phyloP scores from a whole-genome alignment of 2,329 filamentous ascomycete genomes.

The Penicillium sumatraense region DNA sequence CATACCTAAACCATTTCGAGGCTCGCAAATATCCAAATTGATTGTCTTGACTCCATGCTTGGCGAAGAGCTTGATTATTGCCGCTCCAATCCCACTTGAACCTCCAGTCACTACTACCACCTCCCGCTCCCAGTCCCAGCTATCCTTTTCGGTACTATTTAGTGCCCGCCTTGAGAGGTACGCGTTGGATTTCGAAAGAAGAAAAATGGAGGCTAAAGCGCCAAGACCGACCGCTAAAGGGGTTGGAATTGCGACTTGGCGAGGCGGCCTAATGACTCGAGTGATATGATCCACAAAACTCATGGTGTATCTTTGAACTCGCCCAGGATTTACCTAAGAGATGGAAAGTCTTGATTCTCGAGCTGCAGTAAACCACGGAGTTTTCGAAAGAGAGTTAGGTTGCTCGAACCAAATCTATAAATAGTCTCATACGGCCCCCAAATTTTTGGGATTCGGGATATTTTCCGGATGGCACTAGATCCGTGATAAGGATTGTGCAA shows the following conservation, averaged over 20 bases:
- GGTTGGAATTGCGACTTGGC: not conserved
- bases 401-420: too few relatives aligned
- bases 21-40: not conserved
- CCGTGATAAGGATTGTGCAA: too few relatives aligned
- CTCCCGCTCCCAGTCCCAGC: constrained; percentile 1
- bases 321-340: too few relatives aligned
- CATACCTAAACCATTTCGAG: not conserved
- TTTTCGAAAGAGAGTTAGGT: too few relatives aligned
- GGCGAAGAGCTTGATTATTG: not conserved
- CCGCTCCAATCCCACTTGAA: constrained; percentile 7
- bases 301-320: too few relatives aligned
- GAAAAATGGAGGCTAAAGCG: not conserved
- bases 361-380: too few relatives aligned
- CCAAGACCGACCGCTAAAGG: not conserved
- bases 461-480: too few relatives aligned
- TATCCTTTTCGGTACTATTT: not conserved
- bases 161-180: not conserved
- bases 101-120: constrained; percentile 7
- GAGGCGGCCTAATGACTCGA: not conserved
- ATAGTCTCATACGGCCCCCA: not conserved
- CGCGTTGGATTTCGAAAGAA: not conserved
- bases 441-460: too few relatives aligned
- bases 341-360: too few relatives aligned
- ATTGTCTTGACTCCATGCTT: not conserved
- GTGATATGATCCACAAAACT: not conserved